A percentile compares a stretch with the other conserved stretches of the same genome.
phyloP scores from a whole-genome alignment of 164 flowering plant genomes.

The Litsea cubeba region DNA sequence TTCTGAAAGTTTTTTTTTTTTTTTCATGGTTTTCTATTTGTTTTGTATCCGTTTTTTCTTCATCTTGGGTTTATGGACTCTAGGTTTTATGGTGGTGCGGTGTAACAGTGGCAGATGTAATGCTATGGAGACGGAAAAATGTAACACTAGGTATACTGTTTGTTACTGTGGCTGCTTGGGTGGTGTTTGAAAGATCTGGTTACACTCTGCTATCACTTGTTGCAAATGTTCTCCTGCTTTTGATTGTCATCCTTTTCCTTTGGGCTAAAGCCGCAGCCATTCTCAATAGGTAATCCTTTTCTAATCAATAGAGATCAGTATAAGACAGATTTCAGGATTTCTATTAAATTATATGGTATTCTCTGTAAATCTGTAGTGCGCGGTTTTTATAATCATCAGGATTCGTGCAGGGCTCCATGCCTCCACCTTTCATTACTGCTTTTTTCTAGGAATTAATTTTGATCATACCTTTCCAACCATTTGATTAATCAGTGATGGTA shows the following conservation, averaged over 20 bases:
- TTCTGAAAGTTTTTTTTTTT: neutral
- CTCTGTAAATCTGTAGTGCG: neutral
- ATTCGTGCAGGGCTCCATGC: too few species aligned
- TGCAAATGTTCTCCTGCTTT: constrained; percentile 74
- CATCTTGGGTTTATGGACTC: neutral
- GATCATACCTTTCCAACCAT: too few species aligned
- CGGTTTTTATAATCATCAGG: too few species aligned
- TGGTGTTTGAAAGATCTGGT: constrained; percentile 83
- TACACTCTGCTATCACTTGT: constrained; percentile 69
- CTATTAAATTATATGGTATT: neutral
- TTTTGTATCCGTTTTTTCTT: neutral
- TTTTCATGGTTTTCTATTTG: neutral
- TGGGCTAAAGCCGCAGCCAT: constrained; percentile 94
- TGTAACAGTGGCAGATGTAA: constrained; percentile 81
- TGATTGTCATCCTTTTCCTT: constrained; percentile 63
- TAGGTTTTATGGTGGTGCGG: neutral
- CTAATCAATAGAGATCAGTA: neutral
- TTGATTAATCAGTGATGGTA: too few species aligned
- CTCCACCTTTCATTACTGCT: too few species aligned
- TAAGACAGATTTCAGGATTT: neutral
- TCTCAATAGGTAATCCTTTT: constrained; percentile 56
- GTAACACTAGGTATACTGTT: constrained; percentile 50
- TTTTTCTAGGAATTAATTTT: too few species aligned
- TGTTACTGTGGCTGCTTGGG: constrained; percentile 59
- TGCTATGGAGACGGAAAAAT: constrained; percentile 73